Percentiles rank a stretch among this genome's conserved stretches.
Evolutionary conservation across 129 eudicot genomes (phyloP).

Genomic region (Daucus carota): DH1_v3.0 NC_030381.2:37933001-37933500

Average conservation of each 20-base stretch:
- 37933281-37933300: slow-evolving; percentile 77
- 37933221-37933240: not conserved
- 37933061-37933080: slow-evolving; percentile 87
- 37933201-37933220: not conserved
- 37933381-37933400: not conserved
- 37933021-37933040: slow-evolving; percentile 98
- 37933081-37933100: not conserved
- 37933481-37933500: not conserved
- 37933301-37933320: slow-evolving; percentile 65
- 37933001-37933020: slow-evolving; percentile 90
- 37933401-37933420: not conserved
- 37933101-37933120: not conserved
- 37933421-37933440: not conserved
- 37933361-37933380: slow-evolving; percentile 22
- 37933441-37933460: not conserved
- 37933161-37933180: not conserved
- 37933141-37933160: not conserved
- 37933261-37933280: slow-evolving; percentile 95
- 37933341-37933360: slow-evolving; percentile 93
- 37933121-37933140: not conserved
- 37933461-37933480: not conserved
- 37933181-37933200: not conserved
- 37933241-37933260: slow-evolving; percentile 67
- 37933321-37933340: slow-evolving; percentile 88
- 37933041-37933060: slow-evolving; percentile 91